phyloP scores from a whole-genome alignment of 495 filamentous ascomycete species.

The Podospora conica region DNA sequence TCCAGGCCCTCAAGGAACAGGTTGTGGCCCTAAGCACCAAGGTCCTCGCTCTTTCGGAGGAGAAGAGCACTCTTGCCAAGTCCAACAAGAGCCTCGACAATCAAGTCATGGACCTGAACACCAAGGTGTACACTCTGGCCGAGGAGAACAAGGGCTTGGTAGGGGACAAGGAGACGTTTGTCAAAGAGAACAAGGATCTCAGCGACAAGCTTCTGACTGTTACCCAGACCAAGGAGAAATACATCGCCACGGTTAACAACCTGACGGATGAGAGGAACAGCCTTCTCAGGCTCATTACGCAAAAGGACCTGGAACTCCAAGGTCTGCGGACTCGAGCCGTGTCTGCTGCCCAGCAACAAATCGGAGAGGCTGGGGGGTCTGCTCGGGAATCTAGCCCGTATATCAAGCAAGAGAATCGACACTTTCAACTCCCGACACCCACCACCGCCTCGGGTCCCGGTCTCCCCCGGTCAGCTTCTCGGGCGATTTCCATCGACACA shows the following conservation, averaged over 20 bases:
- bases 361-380: neutral
- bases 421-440: neutral
- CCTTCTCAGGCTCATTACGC: neutral
- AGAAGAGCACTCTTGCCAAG: neutral
- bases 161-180: neutral
- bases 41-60: too few relatives aligned
- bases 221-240: neutral
- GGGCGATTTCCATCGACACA: neutral
- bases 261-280: neutral
- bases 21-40: too few relatives aligned
- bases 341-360: neutral
- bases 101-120: neutral
- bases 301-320: neutral
- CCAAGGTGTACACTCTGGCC: neutral
- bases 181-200: neutral
- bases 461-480: neutral
- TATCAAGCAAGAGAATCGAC: neutral
- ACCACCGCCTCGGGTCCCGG: neutral
- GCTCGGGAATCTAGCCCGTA: neutral
- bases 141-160: neutral
- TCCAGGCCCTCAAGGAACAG: too few relatives aligned
- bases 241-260: neutral
- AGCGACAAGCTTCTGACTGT: neutral
- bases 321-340: neutral
- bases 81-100: neutral